Conservation (phyloP, 2,329 filamentous ascomycete species). For the Botrytis galanthina region DNA sequence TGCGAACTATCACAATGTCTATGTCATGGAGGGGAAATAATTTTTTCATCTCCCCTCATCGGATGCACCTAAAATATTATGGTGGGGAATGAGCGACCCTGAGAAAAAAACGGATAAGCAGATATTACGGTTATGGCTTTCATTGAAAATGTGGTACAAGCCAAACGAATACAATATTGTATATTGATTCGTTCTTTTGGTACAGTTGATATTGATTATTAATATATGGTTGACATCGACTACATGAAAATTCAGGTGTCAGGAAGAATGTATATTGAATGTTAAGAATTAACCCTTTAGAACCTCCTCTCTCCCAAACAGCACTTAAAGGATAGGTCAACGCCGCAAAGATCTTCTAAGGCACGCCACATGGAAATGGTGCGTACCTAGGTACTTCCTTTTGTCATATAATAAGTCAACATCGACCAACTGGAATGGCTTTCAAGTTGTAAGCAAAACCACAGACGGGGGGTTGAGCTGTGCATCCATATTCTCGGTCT, state of each 20-base stretch:
- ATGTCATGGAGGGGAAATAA: slow-evolving; percentile 17
- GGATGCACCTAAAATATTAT: slow-evolving; percentile 5
- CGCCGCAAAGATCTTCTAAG: not conserved
- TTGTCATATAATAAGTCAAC: not conserved
- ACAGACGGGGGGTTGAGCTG: not conserved
- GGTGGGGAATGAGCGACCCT: slow-evolving; percentile 4
- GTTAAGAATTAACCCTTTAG: not conserved
- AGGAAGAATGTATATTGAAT: not conserved
- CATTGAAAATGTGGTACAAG: not conserved
- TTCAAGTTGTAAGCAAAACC: not conserved
- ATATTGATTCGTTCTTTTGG: not conserved
- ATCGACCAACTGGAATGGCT: not conserved
- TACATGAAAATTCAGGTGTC: not conserved
- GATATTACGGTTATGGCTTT: not conserved
- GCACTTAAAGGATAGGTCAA: not conserved
- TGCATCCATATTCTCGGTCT: not conserved
- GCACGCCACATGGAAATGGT: not conserved
- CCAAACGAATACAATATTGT: not conserved
- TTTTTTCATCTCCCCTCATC: slow-evolving; percentile 3
- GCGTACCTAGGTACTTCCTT: not conserved
- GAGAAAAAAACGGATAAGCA: not conserved
- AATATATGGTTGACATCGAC: not conserved
- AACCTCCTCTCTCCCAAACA: not conserved
- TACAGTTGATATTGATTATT: not conserved
- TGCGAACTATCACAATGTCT: not conserved